Conservation (phyloP, 2,329 filamentous ascomycete genomes). For the Penicillium brasilianum region DNA sequence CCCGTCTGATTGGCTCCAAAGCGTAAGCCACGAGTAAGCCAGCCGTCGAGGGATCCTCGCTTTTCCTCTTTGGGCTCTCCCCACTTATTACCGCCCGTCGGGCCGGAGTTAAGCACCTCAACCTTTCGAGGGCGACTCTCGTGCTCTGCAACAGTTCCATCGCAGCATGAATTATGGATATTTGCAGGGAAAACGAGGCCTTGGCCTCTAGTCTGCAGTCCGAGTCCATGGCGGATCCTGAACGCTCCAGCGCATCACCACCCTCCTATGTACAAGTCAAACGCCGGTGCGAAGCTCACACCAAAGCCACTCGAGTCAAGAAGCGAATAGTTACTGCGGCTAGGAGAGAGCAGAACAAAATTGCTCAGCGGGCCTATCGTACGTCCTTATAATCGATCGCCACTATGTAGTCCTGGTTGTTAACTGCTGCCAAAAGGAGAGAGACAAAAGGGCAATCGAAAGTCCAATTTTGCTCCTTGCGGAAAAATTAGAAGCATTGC, state of each 20-base stretch:
- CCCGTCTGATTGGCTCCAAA: neutral
- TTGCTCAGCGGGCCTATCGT: neutral
- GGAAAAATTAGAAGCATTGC: neutral
- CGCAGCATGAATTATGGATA: neutral
- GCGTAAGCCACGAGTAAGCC: conserved; percentile 8
- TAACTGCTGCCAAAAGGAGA: neutral
- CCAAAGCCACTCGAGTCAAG: neutral
- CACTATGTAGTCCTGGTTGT: too few relatives aligned
- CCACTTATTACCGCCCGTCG: neutral
- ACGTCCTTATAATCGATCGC: neutral
- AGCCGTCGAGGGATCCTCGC: neutral
- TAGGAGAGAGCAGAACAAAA: neutral
- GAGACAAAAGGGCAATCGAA: neutral
- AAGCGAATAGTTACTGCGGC: neutral
- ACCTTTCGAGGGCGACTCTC: neutral
- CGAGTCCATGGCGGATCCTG: neutral
- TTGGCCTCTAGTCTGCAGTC: neutral
- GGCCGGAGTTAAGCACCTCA: neutral
- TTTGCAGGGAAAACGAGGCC: neutral
- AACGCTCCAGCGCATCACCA: neutral
- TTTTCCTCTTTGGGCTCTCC: neutral
- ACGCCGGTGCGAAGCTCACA: neutral
- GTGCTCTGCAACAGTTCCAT: neutral
- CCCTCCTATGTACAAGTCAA: neutral
- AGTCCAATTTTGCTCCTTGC: neutral